phyloP scores from a whole-genome alignment of 352 stramenopile genomes.

The Pythium aphanidermatum region DNA sequence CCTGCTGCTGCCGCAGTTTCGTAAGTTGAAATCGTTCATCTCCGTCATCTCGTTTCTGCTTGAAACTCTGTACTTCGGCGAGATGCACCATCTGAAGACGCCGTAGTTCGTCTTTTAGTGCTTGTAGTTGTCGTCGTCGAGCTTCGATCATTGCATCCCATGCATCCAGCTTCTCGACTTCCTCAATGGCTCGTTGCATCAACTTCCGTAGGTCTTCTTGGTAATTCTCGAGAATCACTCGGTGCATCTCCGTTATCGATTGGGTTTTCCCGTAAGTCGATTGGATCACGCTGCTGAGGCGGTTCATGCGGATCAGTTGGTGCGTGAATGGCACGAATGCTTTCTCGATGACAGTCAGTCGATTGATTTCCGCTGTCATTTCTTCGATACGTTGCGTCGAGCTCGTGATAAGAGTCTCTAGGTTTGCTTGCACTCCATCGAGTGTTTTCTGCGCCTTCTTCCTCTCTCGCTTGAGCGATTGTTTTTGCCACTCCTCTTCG shows the following conservation, averaged over 20 bases:
- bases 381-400: conserved; percentile 52
- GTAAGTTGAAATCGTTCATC: conserved; percentile 60
- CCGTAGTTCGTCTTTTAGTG: conserved; percentile 48
- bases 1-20: conserved; percentile 50
- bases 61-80: conserved; percentile 52
- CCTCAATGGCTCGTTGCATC: conserved; percentile 33
- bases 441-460: conserved; percentile 75
- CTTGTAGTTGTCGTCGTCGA: conserved; percentile 47
- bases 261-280: conserved; percentile 38
- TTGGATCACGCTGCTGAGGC: conserved; percentile 32
- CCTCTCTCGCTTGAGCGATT: conserved; percentile 73
- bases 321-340: conserved; percentile 76
- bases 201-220: conserved; percentile 56
- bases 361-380: conserved; percentile 59
- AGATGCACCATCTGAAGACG: conserved; percentile 51
- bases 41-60: conserved; percentile 53
- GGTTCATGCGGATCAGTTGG: conserved; percentile 46
- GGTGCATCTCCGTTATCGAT: conserved; percentile 31
- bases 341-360: conserved; percentile 54
- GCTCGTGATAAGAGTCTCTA: conserved; percentile 29
- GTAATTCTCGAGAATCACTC: conserved; percentile 40
- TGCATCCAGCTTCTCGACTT: conserved; percentile 56
- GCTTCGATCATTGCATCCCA: conserved; percentile 65
- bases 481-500: conserved; percentile 77
- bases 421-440: conserved; percentile 43